Conservation (phyloP, 352 stramenopile species). For the Bremia lactucae region DNA sequence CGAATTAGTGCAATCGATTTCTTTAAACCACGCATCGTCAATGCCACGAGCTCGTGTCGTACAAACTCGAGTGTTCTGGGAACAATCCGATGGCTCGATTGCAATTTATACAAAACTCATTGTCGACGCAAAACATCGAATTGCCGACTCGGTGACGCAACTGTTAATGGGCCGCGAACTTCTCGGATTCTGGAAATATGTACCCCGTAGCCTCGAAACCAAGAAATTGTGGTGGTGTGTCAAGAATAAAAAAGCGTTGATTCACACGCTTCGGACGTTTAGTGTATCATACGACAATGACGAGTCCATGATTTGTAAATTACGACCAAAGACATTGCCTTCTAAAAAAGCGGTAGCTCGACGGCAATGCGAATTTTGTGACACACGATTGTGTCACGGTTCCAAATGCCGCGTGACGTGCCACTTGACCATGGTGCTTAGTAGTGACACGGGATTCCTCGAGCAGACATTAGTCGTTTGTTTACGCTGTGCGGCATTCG, state of each 20-base stretch:
- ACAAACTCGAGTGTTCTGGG: conserved; percentile 15
- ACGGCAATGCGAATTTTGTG: conserved; percentile 16
- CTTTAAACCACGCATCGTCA: background rate
- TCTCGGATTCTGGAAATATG: conserved; percentile 23
- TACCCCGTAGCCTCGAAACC: conserved; percentile 16
- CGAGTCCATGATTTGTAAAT: conserved; percentile 2
- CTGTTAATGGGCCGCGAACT: conserved; percentile 15
- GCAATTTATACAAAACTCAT: conserved; percentile 20
- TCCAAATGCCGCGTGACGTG: conserved; percentile 5
- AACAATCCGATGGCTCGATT: conserved; percentile 15
- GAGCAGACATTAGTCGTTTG: conserved; percentile 14
- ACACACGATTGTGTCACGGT: conserved; percentile 4
- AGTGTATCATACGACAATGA: background rate
- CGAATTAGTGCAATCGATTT: conserved; percentile 15
- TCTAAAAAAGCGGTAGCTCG: background rate
- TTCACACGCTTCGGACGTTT: conserved; percentile 1
- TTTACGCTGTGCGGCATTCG: conserved; percentile 7
- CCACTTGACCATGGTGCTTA: conserved; percentile 14
- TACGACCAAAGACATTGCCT: background rate
- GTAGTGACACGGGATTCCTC: conserved; percentile 9
- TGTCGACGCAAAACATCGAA: conserved; percentile 8
- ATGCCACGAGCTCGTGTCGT: conserved; percentile 7
- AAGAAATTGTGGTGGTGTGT: conserved; percentile 24
- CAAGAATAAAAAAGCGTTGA: conserved; percentile 15
- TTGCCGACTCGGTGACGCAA: conserved; percentile 13